These are phyloP conservation scores for Linnemannia zychae DNA, from an alignment of 192 early-diverging fungal genomes.

Conservation along the genomic window DNA sequence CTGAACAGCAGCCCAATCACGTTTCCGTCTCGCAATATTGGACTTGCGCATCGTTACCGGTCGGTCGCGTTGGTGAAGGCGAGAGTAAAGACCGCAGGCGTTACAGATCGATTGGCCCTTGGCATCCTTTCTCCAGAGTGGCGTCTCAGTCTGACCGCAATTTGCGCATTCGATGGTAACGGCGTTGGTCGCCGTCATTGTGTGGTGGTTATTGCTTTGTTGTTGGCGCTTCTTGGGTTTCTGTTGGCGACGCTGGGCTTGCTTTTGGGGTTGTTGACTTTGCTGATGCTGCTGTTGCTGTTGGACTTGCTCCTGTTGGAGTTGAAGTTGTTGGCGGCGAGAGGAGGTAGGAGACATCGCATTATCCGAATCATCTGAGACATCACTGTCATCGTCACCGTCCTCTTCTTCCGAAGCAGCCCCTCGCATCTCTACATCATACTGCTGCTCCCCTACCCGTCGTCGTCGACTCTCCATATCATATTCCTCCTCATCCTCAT, in stretches of 20 bases:
- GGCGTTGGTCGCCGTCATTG: not conserved
- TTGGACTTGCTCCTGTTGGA: not conserved
- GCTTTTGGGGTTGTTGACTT: not conserved
- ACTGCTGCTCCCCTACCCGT: not conserved
- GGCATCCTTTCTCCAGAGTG: slow-evolving; percentile 85
- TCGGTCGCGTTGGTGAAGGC: slow-evolving; percentile 66
- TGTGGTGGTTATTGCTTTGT: not conserved
- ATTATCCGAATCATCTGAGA: slow-evolving; percentile 11
- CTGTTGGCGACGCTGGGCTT: not conserved
- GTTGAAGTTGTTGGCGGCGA: not conserved
- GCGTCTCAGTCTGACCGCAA: slow-evolving; percentile 83
- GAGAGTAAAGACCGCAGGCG: slow-evolving; percentile 79
- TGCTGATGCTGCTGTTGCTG: slow-evolving; percentile 9
- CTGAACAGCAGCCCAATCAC: slow-evolving; percentile 48
- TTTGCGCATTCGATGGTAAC: slow-evolving; percentile 69
- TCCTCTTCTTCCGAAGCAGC: slow-evolving; percentile 10
- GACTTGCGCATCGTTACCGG: slow-evolving; percentile 68
- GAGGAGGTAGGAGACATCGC: not conserved
- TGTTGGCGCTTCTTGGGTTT: not conserved
- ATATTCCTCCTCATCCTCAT: not conserved
- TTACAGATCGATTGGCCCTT: slow-evolving; percentile 84
- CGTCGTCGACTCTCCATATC: not conserved
- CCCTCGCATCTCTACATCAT: slow-evolving; percentile 18
- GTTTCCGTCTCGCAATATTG: slow-evolving; percentile 64
- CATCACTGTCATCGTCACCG: slow-evolving; percentile 1